Evolutionary conservation across 768 basidiomycete genomes (phyloP).

Genomic region (Podaxis sp.): DNA sequence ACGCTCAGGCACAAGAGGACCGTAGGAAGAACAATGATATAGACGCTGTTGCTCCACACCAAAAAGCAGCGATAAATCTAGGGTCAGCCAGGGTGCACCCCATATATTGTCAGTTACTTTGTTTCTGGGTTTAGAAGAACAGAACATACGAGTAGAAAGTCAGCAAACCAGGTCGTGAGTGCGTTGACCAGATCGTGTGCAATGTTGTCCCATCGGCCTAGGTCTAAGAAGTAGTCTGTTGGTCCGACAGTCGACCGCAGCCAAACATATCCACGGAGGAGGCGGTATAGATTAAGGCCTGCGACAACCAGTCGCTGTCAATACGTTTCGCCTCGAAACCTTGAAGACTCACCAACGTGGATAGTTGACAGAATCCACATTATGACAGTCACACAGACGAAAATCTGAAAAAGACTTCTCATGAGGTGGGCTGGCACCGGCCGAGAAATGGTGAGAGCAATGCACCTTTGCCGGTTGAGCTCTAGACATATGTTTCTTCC

Average conservation of each 20-base stretch:
- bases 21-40: conserved; percentile 11
- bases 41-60: conserved; percentile 14
- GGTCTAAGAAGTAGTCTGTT: conserved; percentile 17
- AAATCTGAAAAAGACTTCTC: not conserved
- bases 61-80: conserved; percentile 19
- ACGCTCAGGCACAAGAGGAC: conserved; percentile 16
- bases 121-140: not conserved
- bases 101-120: not conserved
- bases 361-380: conserved; percentile 12
- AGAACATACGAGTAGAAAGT: conserved; percentile 17
- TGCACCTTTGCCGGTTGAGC: conserved; percentile 15
- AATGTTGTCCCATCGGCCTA: conserved; percentile 22
- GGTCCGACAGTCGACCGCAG: conserved; percentile 13
- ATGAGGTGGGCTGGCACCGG: not conserved
- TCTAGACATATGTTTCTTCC: conserved; percentile 12
- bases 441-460: not conserved
- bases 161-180: conserved; percentile 22
- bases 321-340: not conserved
- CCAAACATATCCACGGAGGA: conserved; percentile 21
- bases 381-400: not conserved
- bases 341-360: conserved; percentile 18
- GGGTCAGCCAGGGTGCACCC: not conserved
- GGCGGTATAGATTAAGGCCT: conserved; percentile 22
- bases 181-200: conserved; percentile 19
- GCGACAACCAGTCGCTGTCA: not conserved